Base-by-base conservation (phyloP, 2,329 filamentous ascomycete species). In the Scolecobasidium constrictum region DNA sequence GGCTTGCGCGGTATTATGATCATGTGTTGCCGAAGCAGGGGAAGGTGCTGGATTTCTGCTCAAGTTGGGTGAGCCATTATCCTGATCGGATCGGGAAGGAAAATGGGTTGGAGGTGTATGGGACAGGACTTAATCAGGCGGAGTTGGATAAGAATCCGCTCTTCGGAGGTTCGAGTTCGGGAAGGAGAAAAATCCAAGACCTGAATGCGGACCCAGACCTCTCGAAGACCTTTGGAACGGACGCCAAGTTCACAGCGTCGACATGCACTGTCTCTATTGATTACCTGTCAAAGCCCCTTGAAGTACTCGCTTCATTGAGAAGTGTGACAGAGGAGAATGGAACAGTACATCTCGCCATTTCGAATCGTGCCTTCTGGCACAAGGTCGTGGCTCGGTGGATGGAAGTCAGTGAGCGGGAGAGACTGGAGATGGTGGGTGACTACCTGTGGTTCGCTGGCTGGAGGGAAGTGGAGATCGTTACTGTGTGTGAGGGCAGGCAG, bases 261-360 rank as follows among this genome's bases (percentile, higher is more conserved):
- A 71, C 69, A 2, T 72, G 69, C 48, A 69, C 68, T 7, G 68
- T 74, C 2, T 66, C 61, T 4, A 67, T 72, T 2, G 70, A 74
- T 48, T 75, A 75, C 47, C 52, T 75, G 2, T 67, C 61, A 1
- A 50, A 59, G 7, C 71, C 71, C 0, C 50, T 68, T 4, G 57
- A 64, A 15, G 62, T 74, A 0, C 63, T 73, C 15, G 45, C 47
- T 13, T 64, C 62, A 19, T 50, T 73, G 19, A 50, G 56, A 7
- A 48, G 60, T 4, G 57, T 56, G 6, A 66, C 64, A 15, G 66
- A 59, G 4, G 47, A 52, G 1, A 66, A 64, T 1, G 71, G 68
- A 0, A 62, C 42, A 1, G 61, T 73, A n/a, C 70, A 75, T 56
- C 51, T 75, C 37, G 61, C 63, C 0, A 64, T 74, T 33, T 68